Evolutionary conservation across 306 rosid genomes (phyloP), one percentile per base, ranked within the genome.

Genomic region (Vachellia pachyceras): DNA sequence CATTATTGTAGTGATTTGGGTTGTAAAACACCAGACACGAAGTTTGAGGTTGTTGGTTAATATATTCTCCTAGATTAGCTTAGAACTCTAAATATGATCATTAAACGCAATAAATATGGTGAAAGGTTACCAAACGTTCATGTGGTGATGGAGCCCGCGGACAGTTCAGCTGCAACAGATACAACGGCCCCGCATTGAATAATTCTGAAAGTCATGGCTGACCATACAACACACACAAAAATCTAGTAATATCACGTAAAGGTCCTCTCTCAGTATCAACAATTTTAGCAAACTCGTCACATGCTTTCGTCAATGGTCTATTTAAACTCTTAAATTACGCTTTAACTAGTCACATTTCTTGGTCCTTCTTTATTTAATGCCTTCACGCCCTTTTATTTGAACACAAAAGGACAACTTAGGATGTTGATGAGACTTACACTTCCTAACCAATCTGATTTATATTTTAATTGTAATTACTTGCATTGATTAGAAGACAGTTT

Each of bases 101-200:
- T 10, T 13, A 69, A 49, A 52, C 78, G 63, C 66, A 37, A 52
- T 61, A 61, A 69, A 69, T 69, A 69, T 13, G 1, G 37, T 8
- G 63, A 42, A 41, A 70, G 29, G 18, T 52, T 71, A 35, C 1
- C 65, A 60, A 57, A 20, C 63, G 4, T 20, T 55, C 12, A 22
- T 55, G 44, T 57, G 66, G 60, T 3, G 39, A 61, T 9, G 63
- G 81, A 61, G 45, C 81, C 77, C 76, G 36, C 52, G 40, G 72
- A 75, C 76, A 42, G 76, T 63, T 76, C 76, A 41, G 55, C 58
- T 15, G 12, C 39, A 60, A 23, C 67, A 25, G 68, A 61, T 12
- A 10, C n/a, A 29, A 5, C 36, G 12, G 15, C 58, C 72, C 14
- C 47, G 68, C 82, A 84, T 80, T 84, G 37, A 84, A 70, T 80